Percentiles rank a stretch among this genome's conserved stretches.
phyloP scores from a whole-genome alignment of 2,329 filamentous ascomycete genomes.

The Aspergillus terreus region DNA sequence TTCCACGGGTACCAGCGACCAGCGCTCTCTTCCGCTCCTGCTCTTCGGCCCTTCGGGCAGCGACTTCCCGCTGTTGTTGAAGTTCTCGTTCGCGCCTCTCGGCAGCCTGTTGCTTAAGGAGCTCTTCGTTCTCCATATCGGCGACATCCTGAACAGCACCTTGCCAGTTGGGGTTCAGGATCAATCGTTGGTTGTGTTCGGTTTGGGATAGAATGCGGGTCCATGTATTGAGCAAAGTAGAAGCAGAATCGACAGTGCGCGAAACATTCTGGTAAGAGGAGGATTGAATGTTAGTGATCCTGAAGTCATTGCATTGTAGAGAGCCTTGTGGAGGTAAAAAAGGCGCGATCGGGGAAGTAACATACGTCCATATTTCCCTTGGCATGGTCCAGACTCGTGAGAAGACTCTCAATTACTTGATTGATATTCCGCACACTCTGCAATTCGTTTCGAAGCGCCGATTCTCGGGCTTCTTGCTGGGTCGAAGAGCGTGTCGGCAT shows the following conservation, averaged over 20 bases:
- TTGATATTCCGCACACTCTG: conserved; percentile 84
- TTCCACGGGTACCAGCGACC: conserved; percentile 29
- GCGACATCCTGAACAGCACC: conserved; percentile 80
- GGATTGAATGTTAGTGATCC: conserved; percentile 5
- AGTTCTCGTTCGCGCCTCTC: conserved; percentile 75
- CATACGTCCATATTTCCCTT: conserved; percentile 50
- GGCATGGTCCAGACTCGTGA: conserved; percentile 44
- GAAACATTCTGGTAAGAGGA: conserved; percentile 65
- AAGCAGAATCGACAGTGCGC: conserved; percentile 79
- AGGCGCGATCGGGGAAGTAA: neutral
- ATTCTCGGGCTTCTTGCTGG: conserved; percentile 66
- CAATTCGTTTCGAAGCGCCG: conserved; percentile 71
- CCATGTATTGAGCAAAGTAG: conserved; percentile 89
- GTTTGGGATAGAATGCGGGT: conserved; percentile 94
- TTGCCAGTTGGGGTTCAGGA: conserved; percentile 85
- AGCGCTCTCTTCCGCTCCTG: conserved; percentile 40
- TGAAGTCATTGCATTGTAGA: neutral
- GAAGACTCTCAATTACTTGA: conserved; percentile 67
- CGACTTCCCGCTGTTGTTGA: conserved; percentile 70
- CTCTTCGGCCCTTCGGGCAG: conserved; percentile 51
- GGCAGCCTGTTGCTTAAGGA: conserved; percentile 69
- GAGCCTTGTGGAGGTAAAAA: no score
- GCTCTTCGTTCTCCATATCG: conserved; percentile 79
- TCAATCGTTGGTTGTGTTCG: conserved; percentile 91
- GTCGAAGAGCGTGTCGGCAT: conserved; percentile 56